Conservation (phyloP, 1,284 basidiomycete genomes). For the Moesziomyces aphidis region DNA sequence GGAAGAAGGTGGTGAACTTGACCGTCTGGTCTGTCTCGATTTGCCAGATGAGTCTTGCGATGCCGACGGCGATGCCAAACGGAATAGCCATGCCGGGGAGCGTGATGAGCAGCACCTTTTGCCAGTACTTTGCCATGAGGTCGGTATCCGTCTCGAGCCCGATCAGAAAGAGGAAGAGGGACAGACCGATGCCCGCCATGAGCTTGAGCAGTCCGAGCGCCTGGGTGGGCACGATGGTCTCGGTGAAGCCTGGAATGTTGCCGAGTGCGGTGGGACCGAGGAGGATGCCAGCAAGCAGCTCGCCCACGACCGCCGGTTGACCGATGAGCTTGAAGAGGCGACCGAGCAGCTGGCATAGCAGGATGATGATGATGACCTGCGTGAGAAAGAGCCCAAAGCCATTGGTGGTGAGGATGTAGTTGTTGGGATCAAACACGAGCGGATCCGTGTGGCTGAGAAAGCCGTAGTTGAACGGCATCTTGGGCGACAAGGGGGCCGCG, state of each 20-base stretch:
- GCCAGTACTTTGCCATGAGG: conserved; percentile 53
- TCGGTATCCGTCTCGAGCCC: conserved; percentile 59
- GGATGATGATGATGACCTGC: conserved; percentile 52
- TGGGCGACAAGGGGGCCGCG: not conserved
- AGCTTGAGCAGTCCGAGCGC: conserved; percentile 46
- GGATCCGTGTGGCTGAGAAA: conserved; percentile 48
- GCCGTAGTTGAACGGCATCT: conserved; percentile 35
- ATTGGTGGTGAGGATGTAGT: conserved; percentile 40
- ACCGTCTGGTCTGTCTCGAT: conserved; percentile 43
- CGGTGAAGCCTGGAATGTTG: conserved; percentile 52
- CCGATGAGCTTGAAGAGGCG: conserved; percentile 39
- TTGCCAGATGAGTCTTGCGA: conserved; percentile 50
- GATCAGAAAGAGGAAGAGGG: conserved; percentile 54
- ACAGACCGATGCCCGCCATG: conserved; percentile 47
- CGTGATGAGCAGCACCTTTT: conserved; percentile 50
- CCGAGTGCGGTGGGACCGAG: conserved; percentile 52
- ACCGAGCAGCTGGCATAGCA: conserved; percentile 46
- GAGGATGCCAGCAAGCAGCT: conserved; percentile 51
- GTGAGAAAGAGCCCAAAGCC: conserved; percentile 51
- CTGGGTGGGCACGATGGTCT: conserved; percentile 37
- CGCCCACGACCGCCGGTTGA: conserved; percentile 51
- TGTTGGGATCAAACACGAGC: conserved; percentile 41
- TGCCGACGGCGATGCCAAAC: conserved; percentile 54
- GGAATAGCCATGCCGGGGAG: conserved; percentile 57
- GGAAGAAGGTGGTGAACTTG: conserved; percentile 56